Conservation (phyloP, 805 yeast genomes). For the Ogataea pilisensis region DNA sequence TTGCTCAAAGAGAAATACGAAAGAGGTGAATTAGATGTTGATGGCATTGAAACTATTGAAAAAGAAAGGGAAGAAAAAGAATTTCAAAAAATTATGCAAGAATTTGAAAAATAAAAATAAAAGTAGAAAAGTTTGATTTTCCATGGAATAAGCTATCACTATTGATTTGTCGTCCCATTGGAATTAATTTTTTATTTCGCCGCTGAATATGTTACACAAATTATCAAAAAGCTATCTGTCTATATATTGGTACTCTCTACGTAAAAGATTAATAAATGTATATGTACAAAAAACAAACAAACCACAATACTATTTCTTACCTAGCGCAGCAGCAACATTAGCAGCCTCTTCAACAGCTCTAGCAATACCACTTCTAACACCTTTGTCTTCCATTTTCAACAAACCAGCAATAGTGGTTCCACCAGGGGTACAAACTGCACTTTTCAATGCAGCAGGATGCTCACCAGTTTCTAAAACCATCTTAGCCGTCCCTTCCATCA, state of each 20-base stretch:
- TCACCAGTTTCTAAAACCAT: conserved; percentile 79
- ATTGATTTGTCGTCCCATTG: background rate
- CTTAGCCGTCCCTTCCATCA: conserved; percentile 88
- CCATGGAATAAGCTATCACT: too few relatives aligned
- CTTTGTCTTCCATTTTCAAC: conserved; percentile 86
- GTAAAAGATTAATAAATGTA: background rate
- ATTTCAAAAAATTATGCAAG: conserved; percentile 29
- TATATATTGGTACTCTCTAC: too few relatives aligned
- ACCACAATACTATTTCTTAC: conserved; percentile 38
- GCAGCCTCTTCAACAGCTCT: conserved; percentile 91
- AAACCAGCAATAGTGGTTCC: conserved; percentile 97
- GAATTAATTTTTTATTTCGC: too few relatives aligned
- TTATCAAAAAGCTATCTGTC: too few relatives aligned
- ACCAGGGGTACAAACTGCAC: conserved; percentile 93
- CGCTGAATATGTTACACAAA: too few relatives aligned
- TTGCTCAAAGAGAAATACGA: conserved; percentile 25
- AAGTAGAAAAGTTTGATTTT: too few relatives aligned
- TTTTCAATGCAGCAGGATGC: conserved; percentile 86
- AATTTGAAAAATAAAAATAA: conserved; percentile 22
- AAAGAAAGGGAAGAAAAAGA: conserved; percentile 26
- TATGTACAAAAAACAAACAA: background rate
- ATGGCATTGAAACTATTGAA: conserved; percentile 19
- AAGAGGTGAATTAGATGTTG: conserved; percentile 23
- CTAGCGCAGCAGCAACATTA: conserved; percentile 60
- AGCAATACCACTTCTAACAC: conserved; percentile 82